A percentile compares a stretch with the other conserved stretches of the same genome.
Evolutionary conservation across 768 basidiomycete species (phyloP).

Genomic region (Lentinula aciculospora): DNA sequence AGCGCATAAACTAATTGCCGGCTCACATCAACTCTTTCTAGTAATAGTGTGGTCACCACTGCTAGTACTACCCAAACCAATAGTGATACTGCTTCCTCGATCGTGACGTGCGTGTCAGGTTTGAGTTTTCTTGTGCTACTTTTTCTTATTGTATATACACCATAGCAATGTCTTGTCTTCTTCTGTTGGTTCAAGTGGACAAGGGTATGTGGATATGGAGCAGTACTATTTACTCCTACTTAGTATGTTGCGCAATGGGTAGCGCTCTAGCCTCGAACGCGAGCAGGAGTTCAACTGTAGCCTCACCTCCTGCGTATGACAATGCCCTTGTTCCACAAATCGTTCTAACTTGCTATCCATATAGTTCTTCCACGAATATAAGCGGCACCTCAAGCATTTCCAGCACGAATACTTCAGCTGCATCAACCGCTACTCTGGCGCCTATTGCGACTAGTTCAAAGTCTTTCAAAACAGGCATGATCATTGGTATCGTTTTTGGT

Average conservation of each 20-base stretch:
- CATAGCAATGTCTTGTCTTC: not conserved
- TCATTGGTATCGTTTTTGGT: not conserved
- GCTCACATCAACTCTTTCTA: not conserved
- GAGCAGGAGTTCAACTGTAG: not conserved
- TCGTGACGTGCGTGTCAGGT: not conserved
- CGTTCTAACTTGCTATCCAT: not conserved
- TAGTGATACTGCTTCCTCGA: not conserved
- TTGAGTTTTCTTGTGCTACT: not conserved
- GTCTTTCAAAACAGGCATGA: slow-evolving; percentile 1
- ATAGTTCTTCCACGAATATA: not conserved
- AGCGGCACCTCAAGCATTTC: not conserved
- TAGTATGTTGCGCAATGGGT: not conserved
- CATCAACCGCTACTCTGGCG: not conserved
- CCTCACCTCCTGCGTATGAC: not conserved
- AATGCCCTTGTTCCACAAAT: not conserved
- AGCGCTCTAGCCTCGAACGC: not conserved
- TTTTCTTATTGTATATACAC: not conserved
- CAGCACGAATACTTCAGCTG: not conserved
- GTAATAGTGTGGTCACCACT: not conserved
- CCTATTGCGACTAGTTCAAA: not conserved
- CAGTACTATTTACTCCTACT: not conserved
- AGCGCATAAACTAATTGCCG: not conserved
- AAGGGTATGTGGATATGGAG: not conserved
- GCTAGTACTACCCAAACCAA: not conserved
- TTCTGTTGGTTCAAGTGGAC: not conserved